Evolutionary conservation across 2,329 filamentous ascomycete genomes (phyloP), one percentile per base, ranked within the genome.

Genomic region (Aspergillus costaricaensis): DNA sequence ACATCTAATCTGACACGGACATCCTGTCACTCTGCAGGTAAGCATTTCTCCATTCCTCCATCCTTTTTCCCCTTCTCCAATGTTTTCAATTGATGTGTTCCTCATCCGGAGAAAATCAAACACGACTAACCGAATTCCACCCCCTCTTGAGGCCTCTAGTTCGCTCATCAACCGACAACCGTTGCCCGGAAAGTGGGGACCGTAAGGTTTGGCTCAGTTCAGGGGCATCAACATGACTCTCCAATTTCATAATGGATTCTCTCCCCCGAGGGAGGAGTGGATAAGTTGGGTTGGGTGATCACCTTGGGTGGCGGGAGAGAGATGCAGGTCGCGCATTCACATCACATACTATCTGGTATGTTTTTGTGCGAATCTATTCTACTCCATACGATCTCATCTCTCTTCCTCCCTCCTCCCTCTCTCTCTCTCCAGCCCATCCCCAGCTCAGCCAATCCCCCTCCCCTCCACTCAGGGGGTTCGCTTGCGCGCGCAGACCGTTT

Each of bases 151-250:
- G 23, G 15, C 23, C 36, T 43, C 38, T 55, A 55, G 52, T 43
- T 55, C 38, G 32, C 17, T 32, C 53, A 47, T 44, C 53, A 44
- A 44, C 53, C 43, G 25, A 53, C 53, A 55, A 25, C 53, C 39
- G 43, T 55, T 43, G 53, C 39, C 39, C 30, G 39, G 39, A 32
- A 55, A 55, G 53, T 55, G 53, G 53, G 30, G 53, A 43, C 53
- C 44, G 53, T 41, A 55, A 55, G 53, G 53, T 44, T 50, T 55
- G 53, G 53, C 23, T 47, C 53, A 47, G 44, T 55, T 55, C 53
- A 55, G 53, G 53, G 53, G 53, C 53, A 55, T 43, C 39, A 55
- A 23, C 44, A 44, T 55, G 23, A 30, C 27, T 44, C 27, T 47
- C 1, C 7, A 14, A 47, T 43, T 55, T 8, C 23, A 30, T 32